Conservation (phyloP, 1,284 basidiomycete species). For the Ustilago bromivora region DNA sequence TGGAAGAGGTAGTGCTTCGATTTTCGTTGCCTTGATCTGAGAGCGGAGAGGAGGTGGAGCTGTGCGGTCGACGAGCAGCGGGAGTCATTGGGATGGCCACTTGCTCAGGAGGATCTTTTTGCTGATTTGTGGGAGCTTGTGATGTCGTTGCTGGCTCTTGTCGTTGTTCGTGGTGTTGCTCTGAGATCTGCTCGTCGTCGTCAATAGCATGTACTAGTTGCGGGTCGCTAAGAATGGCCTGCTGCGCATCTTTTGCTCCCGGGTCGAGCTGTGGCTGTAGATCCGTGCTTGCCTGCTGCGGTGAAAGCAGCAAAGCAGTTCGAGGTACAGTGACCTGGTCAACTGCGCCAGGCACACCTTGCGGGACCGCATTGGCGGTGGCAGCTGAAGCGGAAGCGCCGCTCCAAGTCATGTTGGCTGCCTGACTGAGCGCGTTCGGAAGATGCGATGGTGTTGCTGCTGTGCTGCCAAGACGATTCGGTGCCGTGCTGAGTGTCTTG, state of each 20-base stretch:
- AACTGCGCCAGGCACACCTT: conserved; percentile 25
- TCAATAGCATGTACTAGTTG: conserved; percentile 27
- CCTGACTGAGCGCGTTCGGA: neutral
- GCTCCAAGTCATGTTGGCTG: neutral
- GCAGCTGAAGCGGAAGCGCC: conserved; percentile 24
- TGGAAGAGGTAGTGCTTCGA: conserved; percentile 12
- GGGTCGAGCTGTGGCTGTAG: conserved; percentile 26
- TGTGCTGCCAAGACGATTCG: neutral
- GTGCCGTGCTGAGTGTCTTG: neutral
- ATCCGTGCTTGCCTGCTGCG: neutral
- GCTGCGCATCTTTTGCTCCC: conserved; percentile 36
- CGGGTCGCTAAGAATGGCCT: conserved; percentile 44
- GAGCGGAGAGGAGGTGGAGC: conserved; percentile 11
- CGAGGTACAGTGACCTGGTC: conserved; percentile 22
- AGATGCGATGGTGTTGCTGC: neutral
- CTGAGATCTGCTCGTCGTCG: conserved; percentile 2
- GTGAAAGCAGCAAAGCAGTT: conserved; percentile 8
- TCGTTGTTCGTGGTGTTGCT: neutral
- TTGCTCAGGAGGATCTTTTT: conserved; percentile 7
- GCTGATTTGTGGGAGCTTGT: neutral
- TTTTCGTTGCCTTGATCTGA: conserved; percentile 3
- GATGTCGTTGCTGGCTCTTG: neutral
- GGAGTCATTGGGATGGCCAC: conserved; percentile 24
- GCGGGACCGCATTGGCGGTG: conserved; percentile 22
- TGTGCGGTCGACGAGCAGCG: neutral